Percentiles rank a stretch among this genome's conserved stretches.
These are phyloP conservation scores for Termitomyces bulborhizus DNA, from an alignment of 768 basidiomycete genomes.

Conservation along the genomic window DNA sequence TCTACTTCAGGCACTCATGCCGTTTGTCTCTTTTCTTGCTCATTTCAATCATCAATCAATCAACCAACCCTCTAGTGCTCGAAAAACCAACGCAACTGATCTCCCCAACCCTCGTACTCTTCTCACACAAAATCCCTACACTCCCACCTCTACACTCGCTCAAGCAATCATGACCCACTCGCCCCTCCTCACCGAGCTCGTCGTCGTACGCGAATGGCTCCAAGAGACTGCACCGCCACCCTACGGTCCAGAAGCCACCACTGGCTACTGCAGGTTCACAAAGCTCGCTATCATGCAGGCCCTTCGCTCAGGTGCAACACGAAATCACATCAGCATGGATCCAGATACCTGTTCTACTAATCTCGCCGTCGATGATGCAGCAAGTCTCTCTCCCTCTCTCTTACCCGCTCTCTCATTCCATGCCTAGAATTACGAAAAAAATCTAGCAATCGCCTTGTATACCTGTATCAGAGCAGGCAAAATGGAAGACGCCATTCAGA, in stretches of 20 bases:
- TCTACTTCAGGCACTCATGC: constrained; percentile 70
- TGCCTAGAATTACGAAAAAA: constrained; percentile 71
- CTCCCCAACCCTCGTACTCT: constrained; percentile 47
- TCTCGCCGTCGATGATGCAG: constrained; percentile 73
- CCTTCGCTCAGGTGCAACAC: constrained; percentile 38
- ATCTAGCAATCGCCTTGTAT: constrained; percentile 71
- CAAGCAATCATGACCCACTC: constrained; percentile 67
- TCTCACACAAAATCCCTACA: constrained; percentile 72
- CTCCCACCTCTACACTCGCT: constrained; percentile 69
- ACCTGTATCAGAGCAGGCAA: constrained; percentile 80
- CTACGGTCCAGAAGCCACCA: constrained; percentile 63
- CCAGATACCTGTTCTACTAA: constrained; percentile 61
- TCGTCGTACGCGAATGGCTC: constrained; percentile 85
- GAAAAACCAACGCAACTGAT: constrained; percentile 52
- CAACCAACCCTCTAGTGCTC: constrained; percentile 30
- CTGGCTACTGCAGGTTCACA: constrained; percentile 83
- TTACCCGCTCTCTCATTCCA: background rate
- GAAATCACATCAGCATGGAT: constrained; percentile 58
- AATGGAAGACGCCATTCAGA: constrained; percentile 75
- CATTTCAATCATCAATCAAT: no score
- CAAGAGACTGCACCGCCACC: constrained; percentile 65
- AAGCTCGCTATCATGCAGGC: constrained; percentile 67
- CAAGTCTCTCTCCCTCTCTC: constrained; percentile 26
- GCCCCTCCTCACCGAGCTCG: constrained; percentile 64
- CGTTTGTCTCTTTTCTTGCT: constrained; percentile 46